Evolutionary conservation across 2,329 filamentous ascomycete species (phyloP), one percentile per base, ranked within the genome.

Genomic region (Sporothrix inflata): DNA sequence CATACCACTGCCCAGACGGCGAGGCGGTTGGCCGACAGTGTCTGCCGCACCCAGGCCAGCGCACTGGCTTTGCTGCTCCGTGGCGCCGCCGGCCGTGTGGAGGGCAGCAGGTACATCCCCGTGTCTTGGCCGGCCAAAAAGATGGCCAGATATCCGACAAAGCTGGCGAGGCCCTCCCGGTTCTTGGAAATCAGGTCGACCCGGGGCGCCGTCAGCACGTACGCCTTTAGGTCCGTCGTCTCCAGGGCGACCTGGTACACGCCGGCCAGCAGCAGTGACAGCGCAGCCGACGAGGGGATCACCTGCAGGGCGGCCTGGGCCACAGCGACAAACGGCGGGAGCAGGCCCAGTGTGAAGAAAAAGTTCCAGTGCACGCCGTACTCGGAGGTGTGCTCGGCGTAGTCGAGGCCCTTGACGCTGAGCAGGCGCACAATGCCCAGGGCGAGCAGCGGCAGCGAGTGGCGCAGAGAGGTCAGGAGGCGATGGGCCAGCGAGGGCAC

Each of bases 361-460:
- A 99, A 99, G 81, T 99, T 99, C 96, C 96, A 99, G 81, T 99
- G 96, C 11, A 99, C 93, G 57, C 96, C 96, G 79, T 99, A 99
- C 80, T 99, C 96, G 16, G 93, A 94, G 73, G 98, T 94, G 83
- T 99, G 96, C 80, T 99, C 96, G 3, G 94, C 94, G 79, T 99
- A 99, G 79, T 98, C 94, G 40, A 98, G 84, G 7, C 93, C 93
- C 82, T 99, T 99, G 79, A 98, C 94, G 77, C 91, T 97, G 76
- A 94, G 89, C 30, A 98, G 86, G 30, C 96, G 90, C 71, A 97
- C 85, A 30, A 96, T 79, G 16, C 96, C 96, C 4, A 99, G 85
- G 1, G 91, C 84, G 24, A 98, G 83, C 5, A 99, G 85, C 1
- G 96, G 95, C 34, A 97, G 81, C 0, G 95, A 93, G 81, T 97